Evolutionary conservation across 2,329 filamentous ascomycete species (phyloP).

Genomic region (Epichloe bromicola): DNA sequence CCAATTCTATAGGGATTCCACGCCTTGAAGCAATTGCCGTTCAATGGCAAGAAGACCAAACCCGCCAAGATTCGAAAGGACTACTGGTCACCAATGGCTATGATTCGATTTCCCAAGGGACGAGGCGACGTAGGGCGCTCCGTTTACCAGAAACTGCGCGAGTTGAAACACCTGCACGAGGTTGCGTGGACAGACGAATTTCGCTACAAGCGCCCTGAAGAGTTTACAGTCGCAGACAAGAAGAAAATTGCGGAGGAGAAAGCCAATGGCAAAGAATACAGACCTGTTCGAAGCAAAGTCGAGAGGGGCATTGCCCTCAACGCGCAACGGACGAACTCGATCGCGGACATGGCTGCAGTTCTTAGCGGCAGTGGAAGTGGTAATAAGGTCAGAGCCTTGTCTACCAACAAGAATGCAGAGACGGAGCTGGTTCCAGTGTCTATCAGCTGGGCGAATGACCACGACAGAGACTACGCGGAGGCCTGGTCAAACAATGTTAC

Average conservation of each 20-base stretch:
- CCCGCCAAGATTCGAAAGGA: conserved; percentile 52
- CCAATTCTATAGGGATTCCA: conserved; percentile 21
- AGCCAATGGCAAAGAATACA: conserved; percentile 19
- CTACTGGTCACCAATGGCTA: conserved; percentile 50
- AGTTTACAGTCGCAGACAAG: conserved; percentile 21
- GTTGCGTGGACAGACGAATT: conserved; percentile 43
- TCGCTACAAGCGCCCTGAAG: conserved; percentile 24
- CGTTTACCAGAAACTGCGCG: conserved; percentile 50
- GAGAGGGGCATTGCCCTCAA: conserved; percentile 41
- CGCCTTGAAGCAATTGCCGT: conserved; percentile 45
- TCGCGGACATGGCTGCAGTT: conserved; percentile 51
- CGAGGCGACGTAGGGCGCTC: conserved; percentile 41
- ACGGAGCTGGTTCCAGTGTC: conserved; percentile 26
- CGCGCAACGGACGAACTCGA: conserved; percentile 46
- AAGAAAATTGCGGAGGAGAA: conserved; percentile 19
- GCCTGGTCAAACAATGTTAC: conserved; percentile 40
- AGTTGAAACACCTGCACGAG: conserved; percentile 50
- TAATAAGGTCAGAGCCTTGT: conserved; percentile 28
- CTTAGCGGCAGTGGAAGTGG: conserved; percentile 38
- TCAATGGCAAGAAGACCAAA: conserved; percentile 54
- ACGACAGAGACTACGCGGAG: conserved; percentile 33
- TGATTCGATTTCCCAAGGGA: conserved; percentile 43
- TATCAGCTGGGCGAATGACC: conserved; percentile 38
- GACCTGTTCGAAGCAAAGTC: conserved; percentile 21
- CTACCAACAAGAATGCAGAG: conserved; percentile 11